Base-by-base conservation (phyloP, 164 flowering plant species). In the Annona squamosa region DNA sequence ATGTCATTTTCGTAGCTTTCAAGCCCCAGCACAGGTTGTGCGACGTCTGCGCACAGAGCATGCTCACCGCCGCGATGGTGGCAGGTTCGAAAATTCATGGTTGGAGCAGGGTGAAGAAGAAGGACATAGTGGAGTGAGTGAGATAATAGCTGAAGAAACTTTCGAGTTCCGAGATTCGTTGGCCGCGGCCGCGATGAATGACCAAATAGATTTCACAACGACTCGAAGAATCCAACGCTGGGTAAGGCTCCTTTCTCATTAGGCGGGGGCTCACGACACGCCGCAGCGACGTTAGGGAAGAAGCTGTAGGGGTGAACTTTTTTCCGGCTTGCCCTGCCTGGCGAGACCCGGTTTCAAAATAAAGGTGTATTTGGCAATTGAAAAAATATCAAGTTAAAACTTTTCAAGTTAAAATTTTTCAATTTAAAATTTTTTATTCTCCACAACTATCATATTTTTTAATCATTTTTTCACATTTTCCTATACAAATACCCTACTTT, bases 11-110 rank as follows among this genome's bases (percentile, higher is more conserved):
- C 9, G 88, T 84, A 2, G 84, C 77, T 6, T 82, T 82, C 65
- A 93, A 92, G 86, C 98, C 94, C 2, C 90, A 94, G 83, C 82
- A 97, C 67, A 85, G 76, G 67, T 94, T 97, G 7, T 94, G 98
- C 67, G 97, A 94, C 84, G 97, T 90, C 68, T 83, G 92, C 75
- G 89, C 65, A n/a, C 75, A 91, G 64, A 87, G 63, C 72, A 81
- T 91, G 5, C 87, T 91, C 37, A 64, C 13, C 42, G 2, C 42
- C 18, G 26, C 13, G 59, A 52, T 16, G 59, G 13, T 52, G 59
- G 59, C 59, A 52, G 59, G 59, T 7, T 4, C 13, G 59, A 7
- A 52, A 52, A 52, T 52, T 9, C 59, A 16, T 7, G 59, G 59
- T 7, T 52, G 13, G 59, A 16, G 13, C 13, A 41, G 10, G 68